These are phyloP conservation scores for Hygrophoropsis aurantiaca DNA, from an alignment of 768 basidiomycete species.

Conservation along the genomic window DNA sequence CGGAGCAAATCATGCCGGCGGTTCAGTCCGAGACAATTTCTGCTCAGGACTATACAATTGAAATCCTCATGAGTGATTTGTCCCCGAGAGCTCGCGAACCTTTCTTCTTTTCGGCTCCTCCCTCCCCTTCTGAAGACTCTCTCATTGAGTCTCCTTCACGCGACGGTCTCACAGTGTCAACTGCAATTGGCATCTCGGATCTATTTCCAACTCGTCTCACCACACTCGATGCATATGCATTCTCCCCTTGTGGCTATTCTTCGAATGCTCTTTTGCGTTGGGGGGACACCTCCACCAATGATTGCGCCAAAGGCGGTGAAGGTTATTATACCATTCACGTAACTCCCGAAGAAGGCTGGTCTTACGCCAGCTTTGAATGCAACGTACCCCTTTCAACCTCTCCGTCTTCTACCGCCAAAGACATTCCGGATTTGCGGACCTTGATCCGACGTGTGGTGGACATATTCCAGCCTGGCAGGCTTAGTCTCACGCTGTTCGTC, in stretches of 20 bases:
- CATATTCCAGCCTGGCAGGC: slow-evolving; percentile 88
- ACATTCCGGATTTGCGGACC: slow-evolving; percentile 73
- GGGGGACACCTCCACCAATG: slow-evolving; percentile 33
- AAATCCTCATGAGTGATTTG: slow-evolving; percentile 96
- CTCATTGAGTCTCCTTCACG: slow-evolving; percentile 33
- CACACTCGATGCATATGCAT: slow-evolving; percentile 88
- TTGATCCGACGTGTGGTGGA: slow-evolving; percentile 85
- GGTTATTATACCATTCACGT: slow-evolving; percentile 99
- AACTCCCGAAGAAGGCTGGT: slow-evolving; percentile 97
- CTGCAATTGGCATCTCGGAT: slow-evolving; percentile 71
- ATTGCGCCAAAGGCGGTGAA: slow-evolving; percentile 47
- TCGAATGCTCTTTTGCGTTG: slow-evolving; percentile 86
- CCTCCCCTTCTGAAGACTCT: slow-evolving; percentile 52
- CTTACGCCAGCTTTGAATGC: slow-evolving; percentile 98
- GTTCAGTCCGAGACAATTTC: slow-evolving; percentile 12
- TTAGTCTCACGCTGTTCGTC: slow-evolving; percentile 89
- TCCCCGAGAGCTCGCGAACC: slow-evolving; percentile 69
- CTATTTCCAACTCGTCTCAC: slow-evolving; percentile 82
- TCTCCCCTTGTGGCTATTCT: slow-evolving; percentile 94
- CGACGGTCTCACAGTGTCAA: slow-evolving; percentile 48
- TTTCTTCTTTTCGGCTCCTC: slow-evolving; percentile 61
- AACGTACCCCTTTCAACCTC: slow-evolving; percentile 73
- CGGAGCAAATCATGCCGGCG: slow-evolving; percentile 1
- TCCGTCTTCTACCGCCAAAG: slow-evolving; percentile 24
- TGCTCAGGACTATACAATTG: slow-evolving; percentile 87